phyloP scores from a whole-genome alignment of 371 early-diverging fungal genomes.

The Apophysomyces elegans region DNA sequence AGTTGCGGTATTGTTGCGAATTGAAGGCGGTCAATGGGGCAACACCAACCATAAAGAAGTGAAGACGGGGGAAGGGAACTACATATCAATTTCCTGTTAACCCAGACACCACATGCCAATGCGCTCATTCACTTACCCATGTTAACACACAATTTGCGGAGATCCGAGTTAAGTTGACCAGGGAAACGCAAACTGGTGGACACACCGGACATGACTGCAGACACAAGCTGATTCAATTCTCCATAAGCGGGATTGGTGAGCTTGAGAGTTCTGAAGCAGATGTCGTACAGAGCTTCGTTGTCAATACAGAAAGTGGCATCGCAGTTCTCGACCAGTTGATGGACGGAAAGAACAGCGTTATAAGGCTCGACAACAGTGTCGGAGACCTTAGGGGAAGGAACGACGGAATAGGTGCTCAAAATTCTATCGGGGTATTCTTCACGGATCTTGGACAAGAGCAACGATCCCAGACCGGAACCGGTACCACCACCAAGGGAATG shows the following conservation, averaged over 20 bases:
- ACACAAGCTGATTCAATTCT: conserved; percentile 81
- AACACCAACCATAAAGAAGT: conserved; percentile 98
- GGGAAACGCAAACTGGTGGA: conserved; percentile 98
- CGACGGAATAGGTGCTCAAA: conserved; percentile 91
- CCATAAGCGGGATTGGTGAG: conserved; percentile 78
- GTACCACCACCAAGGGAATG: conserved; percentile 91
- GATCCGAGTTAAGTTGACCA: conserved; percentile 97
- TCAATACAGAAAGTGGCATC: conserved; percentile 98
- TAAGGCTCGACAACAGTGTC: conserved; percentile 92
- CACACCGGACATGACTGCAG: conserved; percentile 90
- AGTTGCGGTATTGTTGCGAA: conserved; percentile 83
- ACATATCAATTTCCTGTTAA: conserved; percentile 38
- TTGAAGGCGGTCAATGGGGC: conserved; percentile 92
- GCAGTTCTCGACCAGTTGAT: conserved; percentile 87
- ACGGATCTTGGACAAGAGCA: conserved; percentile 82
- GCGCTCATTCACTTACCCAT: conserved; percentile 58
- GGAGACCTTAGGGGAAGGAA: conserved; percentile 89
- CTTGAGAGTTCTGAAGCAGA: conserved; percentile 84
- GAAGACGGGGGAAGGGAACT: conserved; percentile 98
- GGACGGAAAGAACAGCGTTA: conserved; percentile 85
- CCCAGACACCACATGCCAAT: conserved; percentile 49
- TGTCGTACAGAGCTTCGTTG: conserved; percentile 94
- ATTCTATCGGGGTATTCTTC: conserved; percentile 93
- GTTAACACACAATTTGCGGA: conserved; percentile 97
- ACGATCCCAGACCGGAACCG: conserved; percentile 85